Evolutionary conservation across 495 filamentous ascomycete genomes (phyloP), one percentile per base, ranked within the genome.

Genomic region (Aeminium ludgeri): DNA sequence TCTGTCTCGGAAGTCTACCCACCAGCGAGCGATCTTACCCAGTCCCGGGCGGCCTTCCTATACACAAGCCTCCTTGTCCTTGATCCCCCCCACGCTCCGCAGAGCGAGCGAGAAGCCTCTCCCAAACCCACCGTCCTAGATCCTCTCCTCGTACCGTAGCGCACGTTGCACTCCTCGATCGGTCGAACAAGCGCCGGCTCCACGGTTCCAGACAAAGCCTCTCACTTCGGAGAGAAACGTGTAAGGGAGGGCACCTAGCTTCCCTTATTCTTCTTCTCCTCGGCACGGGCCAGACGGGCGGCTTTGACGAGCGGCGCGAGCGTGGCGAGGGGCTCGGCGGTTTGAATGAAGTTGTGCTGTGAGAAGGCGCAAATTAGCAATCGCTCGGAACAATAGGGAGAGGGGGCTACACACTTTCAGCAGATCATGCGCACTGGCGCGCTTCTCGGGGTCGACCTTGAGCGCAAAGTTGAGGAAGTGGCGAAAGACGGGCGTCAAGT

Each of bases 371-470:
- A 37, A 34, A 29, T 42, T 16, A 45, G 25, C 34, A 17, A 28
- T 3, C 29, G 15, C 10, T 6, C 11, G 43, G 30, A 18, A 16
- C 25, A 48, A 11, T 2, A 17, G 15, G n/a, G 29, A 12, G 12
- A 29, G 1, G 23, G 34, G 13, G 17, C 15, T 30, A 64, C 74
- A 57, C 72, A 94, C 87, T 64, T 80, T 74, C 51, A 97, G 66
- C 25, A 97, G 63, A 62, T 95, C 86, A 59, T 91, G 80, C 10
- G 89, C 89, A 50, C 83, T 92, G 11, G 86, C 83, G 60, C 89
- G 70, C 73, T 92, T 92, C 59, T 96, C 89, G 6, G 89, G 87
- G 48, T 94, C 87, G 2, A 97, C 89, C 67, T 87, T 89, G 32
- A 97, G 66, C 2, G 86, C 85, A 58, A 87, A 78, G 45, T 80